Evolutionary conservation across 306 rosid species (phyloP), one percentile per base, ranked within the genome.

Genomic region (Trichosanthes truncata): DNA sequence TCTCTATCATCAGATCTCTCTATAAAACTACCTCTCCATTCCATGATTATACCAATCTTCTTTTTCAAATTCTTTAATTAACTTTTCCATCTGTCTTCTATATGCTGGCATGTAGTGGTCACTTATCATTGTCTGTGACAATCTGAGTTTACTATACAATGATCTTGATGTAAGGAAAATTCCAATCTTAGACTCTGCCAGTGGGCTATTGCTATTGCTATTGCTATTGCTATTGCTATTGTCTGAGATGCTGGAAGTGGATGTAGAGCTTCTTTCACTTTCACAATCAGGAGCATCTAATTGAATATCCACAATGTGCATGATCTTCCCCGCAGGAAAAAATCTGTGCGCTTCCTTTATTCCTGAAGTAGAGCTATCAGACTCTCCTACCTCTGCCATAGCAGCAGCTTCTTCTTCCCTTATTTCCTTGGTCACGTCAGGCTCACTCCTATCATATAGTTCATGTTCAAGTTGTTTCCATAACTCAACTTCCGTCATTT

Each of bases 91-190:
- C 80, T 89, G 93, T 80, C 87, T 92, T 88, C 96, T 90, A 72
- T 95, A 93, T 48, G 86, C 88, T 5, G 97, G 97, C 99, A 95
- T 95, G 85, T 91, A 88, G 91, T 95, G 97, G 81, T 95, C 99
- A 57, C 91, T 92, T 76, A 95, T 90, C 99, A 95, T 95, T 77
- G 93, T 89, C 84, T 90, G 97, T 9, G 99, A 93, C 78, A 95
- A 87, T 85, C 97, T 87, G 52, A 91, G 84, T 79, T 91, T 95
- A 85, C 97, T 93, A 80, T 93, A 92, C 13, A 93, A 84, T 45
- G 90, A 91, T 69, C 99, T 89, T 35, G 97, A 76, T 36, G 97
- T 93, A 77, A 89, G 89, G 82, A 91, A 93, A 59, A 93, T 93
- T 67, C 97, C 96, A 69, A 89, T 83, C 80, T 84, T 90, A 4